Percentiles rank a stretch among this genome's conserved stretches.
phyloP scores from a whole-genome alignment of 2,329 filamentous ascomycete species.

The Aspergillus thermomutatus region DNA sequence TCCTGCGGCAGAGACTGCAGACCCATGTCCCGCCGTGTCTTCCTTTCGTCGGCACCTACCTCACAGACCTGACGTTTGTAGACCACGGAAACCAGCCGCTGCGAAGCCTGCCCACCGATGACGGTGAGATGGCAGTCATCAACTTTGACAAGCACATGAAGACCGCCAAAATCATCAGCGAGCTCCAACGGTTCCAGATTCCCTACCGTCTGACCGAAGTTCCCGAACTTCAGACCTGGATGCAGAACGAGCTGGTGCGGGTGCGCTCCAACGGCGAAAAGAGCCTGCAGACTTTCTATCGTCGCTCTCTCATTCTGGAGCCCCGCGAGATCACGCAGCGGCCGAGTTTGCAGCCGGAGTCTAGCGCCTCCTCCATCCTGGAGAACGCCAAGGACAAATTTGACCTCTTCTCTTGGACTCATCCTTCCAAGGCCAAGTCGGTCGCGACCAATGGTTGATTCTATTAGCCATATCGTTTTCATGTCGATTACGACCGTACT shows the following conservation, averaged over 20 bases:
- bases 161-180: slow-evolving; percentile 91
- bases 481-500: background rate
- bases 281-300: slow-evolving; percentile 67
- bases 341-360: slow-evolving; percentile 21
- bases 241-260: slow-evolving; percentile 73
- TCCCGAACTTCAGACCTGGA: slow-evolving; percentile 88
- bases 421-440: slow-evolving; percentile 42
- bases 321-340: slow-evolving; percentile 48
- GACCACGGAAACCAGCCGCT: slow-evolving; percentile 89
- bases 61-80: slow-evolving; percentile 94
- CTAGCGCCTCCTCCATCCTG: slow-evolving; percentile 31
- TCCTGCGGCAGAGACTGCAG: slow-evolving; percentile 76
- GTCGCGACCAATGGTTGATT: slow-evolving; percentile 33
- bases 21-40: slow-evolving; percentile 88
- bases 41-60: slow-evolving; percentile 92
- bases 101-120: slow-evolving; percentile 68
- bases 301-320: slow-evolving; percentile 80
- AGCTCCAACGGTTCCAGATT: slow-evolving; percentile 93
- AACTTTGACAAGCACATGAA: slow-evolving; percentile 98
- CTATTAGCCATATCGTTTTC: background rate
- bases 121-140: slow-evolving; percentile 71
- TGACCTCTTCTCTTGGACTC: slow-evolving; percentile 52
- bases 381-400: slow-evolving; percentile 50
- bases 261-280: slow-evolving; percentile 65
- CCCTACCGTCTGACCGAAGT: slow-evolving; percentile 81